Conservation (phyloP, 2,329 filamentous ascomycete species). For the Rosellinia necatrix region DNA sequence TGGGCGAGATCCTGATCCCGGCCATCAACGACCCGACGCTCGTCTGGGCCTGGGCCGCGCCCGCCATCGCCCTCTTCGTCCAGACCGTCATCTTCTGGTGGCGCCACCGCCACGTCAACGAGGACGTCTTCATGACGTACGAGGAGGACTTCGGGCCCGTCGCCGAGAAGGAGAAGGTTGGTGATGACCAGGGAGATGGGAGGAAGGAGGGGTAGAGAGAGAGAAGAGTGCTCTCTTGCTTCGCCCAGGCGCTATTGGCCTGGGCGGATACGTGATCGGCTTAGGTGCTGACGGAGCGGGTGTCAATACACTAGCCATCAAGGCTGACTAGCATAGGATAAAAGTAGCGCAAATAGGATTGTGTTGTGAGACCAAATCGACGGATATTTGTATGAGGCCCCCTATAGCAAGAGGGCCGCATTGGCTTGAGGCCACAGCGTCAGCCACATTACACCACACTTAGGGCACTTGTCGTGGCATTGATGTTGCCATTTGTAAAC, state of each 20-base stretch:
- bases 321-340: not conserved
- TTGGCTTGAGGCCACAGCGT: not conserved
- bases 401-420: not conserved
- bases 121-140: constrained; percentile 51
- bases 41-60: constrained; percentile 44
- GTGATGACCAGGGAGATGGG: constrained; percentile 16
- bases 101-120: constrained; percentile 51
- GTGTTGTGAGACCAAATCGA: not conserved
- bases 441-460: not conserved
- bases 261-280: not conserved
- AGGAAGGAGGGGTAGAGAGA: constrained; percentile 19
- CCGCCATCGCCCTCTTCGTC: constrained; percentile 52
- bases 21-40: constrained; percentile 49
- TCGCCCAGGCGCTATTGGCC: not conserved
- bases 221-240: not conserved
- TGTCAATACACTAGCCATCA: not conserved
- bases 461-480: not conserved
- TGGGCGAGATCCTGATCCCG: constrained; percentile 50
- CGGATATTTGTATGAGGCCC: not conserved
- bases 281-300: not conserved
- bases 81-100: constrained; percentile 55
- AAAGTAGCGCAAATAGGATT: not conserved
- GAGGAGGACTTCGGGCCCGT: constrained; percentile 34
- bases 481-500: not conserved
- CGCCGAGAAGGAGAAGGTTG: constrained; percentile 10